Base-by-base conservation (phyloP, 2,329 filamentous ascomycete genomes). In the Fusarium fracticaudum region DNA sequence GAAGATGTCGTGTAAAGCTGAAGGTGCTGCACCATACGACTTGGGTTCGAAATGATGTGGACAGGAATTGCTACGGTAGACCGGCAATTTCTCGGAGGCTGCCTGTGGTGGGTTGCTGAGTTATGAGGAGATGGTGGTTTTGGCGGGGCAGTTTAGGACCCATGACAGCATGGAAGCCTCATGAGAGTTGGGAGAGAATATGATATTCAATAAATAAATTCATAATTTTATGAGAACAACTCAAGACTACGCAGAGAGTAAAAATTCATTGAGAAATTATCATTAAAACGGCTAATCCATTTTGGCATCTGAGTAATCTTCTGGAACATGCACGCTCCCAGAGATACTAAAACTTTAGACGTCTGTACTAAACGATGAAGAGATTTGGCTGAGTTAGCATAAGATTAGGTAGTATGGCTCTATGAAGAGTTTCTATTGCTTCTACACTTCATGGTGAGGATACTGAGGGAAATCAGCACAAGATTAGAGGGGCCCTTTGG, bases 31-130 rank as follows among this genome's bases (percentile, higher is more conserved):
- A 69, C 40, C 51, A 65, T 68, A 44, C 48, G 43, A 69, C 64
- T 69, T 53, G 10, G 48, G 48, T 17, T 58, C 62, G 64, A 73
- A 74, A 74, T 72, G 72, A 67, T 73, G 74, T 77, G 75, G 76
- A 71, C 75, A 78, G 65, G 69, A 78, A 78, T 78, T 78, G 71
- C 60, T 78, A 69, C 73, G 65, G 66, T 67, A 72, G 72, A 51
- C 72, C 75, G 78, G 78, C 72, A 79, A 79, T 78, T 79, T 79
- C 72, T 80, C 78, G 78, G 78, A 73, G 50, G 31, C n/a, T 24
- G 67, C 70, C 65, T 70, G 40, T 74, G 60, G 68, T 77, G 71
- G 69, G 65, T 54, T 71, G 59, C 68, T 74, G 67, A 61, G 60
- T 55, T 65, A 69, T 77, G 73, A 76, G 72, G 69, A 73, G 64